A percentile compares a stretch with the other conserved stretches of the same genome.
These are phyloP conservation scores for Diaporthe helianthi DNA, from an alignment of 2,329 filamentous ascomycete species.

Conservation along the genomic window DNA sequence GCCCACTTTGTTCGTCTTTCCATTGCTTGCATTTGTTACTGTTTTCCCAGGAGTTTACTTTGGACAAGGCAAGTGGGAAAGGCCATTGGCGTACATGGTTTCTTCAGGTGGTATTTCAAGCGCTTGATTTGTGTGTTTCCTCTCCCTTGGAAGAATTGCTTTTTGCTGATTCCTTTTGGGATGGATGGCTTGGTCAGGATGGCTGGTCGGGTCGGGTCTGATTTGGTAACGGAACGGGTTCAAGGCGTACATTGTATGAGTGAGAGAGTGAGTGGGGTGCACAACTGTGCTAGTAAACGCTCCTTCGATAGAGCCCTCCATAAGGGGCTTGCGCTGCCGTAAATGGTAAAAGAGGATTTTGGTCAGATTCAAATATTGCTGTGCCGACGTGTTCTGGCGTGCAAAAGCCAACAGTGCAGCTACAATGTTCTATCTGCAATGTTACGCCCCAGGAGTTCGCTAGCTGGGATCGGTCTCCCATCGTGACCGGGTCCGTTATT, in stretches of 20 bases:
- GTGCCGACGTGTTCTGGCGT: neutral
- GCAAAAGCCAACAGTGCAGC: neutral
- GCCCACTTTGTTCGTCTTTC: too few species aligned
- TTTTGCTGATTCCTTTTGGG: neutral
- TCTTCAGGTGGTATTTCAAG: constrained; percentile 1
- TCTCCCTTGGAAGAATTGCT: neutral
- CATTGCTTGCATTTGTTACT: neutral
- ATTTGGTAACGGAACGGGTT: neutral
- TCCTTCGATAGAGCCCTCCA: neutral
- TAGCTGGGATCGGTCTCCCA: neutral
- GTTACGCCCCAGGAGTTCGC: too few species aligned
- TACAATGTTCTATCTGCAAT: neutral
- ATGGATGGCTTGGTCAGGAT: neutral
- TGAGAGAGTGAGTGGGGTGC: constrained; percentile 5
- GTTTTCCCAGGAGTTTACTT: constrained; percentile 10
- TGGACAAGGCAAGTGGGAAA: neutral
- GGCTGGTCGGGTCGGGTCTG: neutral
- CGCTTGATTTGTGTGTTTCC: constrained; percentile 13
- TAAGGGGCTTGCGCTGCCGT: neutral
- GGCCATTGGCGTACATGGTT: neutral
- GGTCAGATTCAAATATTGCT: neutral
- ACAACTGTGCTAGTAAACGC: neutral
- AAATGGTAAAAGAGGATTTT: constrained; percentile 17
- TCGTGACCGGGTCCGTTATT: too few species aligned
- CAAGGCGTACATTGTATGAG: neutral